Evolutionary conservation across 352 stramenopile species (phyloP), one percentile per base, ranked within the genome.

Genomic region (Phytophthora pluvialis): DNA sequence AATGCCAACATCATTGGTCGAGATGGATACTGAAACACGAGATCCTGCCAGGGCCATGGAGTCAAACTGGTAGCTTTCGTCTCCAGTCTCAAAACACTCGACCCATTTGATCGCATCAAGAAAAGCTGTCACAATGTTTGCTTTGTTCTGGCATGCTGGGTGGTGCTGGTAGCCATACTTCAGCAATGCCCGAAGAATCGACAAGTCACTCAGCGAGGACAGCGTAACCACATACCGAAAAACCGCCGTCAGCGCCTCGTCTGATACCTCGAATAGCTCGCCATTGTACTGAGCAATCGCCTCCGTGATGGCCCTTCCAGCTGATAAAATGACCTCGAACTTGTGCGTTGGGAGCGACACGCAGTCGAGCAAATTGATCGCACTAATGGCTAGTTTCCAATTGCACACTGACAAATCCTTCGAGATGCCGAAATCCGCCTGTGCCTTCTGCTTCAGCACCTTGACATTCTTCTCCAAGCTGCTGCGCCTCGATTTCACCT

Each of bases 341-440:
- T 96, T 96, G 75, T 95, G 86, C 12, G 86, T 90, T 28, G 86
- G 80, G 2, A 96, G 67, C 18, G 88, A 93, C 13, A 89, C 75
- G 43, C 81, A 92, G 46, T 96, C 88, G 15, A 96, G 65, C 29
- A 76, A 72, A 52, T 89, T 81, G 12, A 93, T 62, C 18, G 86
- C 80, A 33, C 75, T 71, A 6, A 80, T 76, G 0, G 76, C 80
- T 35, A 78, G 52, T 10, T 70, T 75, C 86, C 88, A 96, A 8
- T 76, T 64, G 9, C 77, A 93, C 31, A 88, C 70, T 1, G 82
- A 80, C 9, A 95, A 15, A 28, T 93, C 83, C 4, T 80, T 76
- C 0, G 86, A 73, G 12, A 94, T 75, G 10, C 86, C 83, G 47
- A 95, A 88, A 50, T 94, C 74, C 3, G 60, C 64, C 36, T 89